Conservation (phyloP, 108 stramenopile species). For the Cyclotella baltica region DNA sequence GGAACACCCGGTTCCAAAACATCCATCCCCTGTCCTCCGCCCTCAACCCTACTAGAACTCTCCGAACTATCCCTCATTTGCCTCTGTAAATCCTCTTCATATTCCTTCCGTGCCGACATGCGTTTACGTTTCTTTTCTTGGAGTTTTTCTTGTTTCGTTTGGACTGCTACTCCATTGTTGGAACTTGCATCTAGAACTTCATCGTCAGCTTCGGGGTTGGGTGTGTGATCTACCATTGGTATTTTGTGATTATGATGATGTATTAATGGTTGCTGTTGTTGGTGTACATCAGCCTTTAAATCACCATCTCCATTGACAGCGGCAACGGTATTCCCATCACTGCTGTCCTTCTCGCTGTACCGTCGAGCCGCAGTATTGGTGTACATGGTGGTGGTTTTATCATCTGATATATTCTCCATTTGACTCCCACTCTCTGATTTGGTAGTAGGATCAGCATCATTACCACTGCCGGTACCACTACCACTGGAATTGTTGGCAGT, state of each 20-base stretch:
- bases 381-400: too few species aligned
- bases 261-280: conserved; percentile 21
- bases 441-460: conserved; percentile 18
- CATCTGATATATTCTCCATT: conserved; percentile 10
- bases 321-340: conserved; percentile 3
- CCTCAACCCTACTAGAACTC: conserved; percentile 34
- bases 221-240: too few species aligned
- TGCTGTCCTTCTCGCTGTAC: conserved; percentile 12
- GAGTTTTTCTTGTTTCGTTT: conserved; percentile 23
- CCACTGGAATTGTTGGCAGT: conserved; percentile 38
- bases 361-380: conserved; percentile 6
- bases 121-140: conserved; percentile 73
- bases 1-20: conserved; percentile 66
- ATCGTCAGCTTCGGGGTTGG: too few species aligned
- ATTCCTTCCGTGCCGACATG: conserved; percentile 73
- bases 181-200: too few species aligned
- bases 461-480: conserved; percentile 31
- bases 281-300: neutral
- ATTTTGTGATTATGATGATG: conserved; percentile 35
- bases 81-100: conserved; percentile 74
- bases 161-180: neutral
- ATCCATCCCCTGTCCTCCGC: too few species aligned
- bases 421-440: conserved; percentile 20
- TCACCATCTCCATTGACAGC: neutral
- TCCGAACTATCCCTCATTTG: conserved; percentile 71